These are phyloP conservation scores for Phialemoniopsis sp. DNA, from an alignment of 2,329 filamentous ascomycete species.

Conservation along the genomic window DNA sequence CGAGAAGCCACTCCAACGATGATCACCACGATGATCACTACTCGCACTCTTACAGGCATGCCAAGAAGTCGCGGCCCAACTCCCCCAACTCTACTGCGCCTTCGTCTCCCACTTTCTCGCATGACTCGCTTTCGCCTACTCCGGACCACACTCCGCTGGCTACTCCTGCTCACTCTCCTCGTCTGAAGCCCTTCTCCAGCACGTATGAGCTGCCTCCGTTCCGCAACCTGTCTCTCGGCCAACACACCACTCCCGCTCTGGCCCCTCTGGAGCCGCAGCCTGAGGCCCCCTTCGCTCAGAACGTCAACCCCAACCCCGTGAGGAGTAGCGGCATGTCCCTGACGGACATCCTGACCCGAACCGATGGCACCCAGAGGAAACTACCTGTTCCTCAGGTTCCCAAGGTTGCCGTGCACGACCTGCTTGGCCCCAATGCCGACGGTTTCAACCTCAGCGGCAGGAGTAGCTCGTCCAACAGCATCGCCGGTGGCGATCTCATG, in stretches of 20 bases:
- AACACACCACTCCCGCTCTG: constrained; percentile 50
- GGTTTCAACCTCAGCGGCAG: constrained; percentile 69
- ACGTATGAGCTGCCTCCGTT: constrained; percentile 81
- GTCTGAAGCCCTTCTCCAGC: constrained; percentile 74
- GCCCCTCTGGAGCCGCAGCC: constrained; percentile 56
- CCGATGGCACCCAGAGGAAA: constrained; percentile 85
- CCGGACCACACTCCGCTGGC: constrained; percentile 98
- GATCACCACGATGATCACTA: constrained; percentile 77
- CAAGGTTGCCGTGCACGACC: constrained; percentile 82
- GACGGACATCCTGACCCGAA: constrained; percentile 86
- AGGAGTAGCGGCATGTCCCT: constrained; percentile 65
- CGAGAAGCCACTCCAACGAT: constrained; percentile 78
- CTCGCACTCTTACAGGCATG: constrained; percentile 59
- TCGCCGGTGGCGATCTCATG: constrained; percentile 67
- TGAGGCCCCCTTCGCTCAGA: constrained; percentile 32
- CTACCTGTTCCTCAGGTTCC: constrained; percentile 82
- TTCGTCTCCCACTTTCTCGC: constrained; percentile 92
- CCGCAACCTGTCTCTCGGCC: constrained; percentile 55
- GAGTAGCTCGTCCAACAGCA: constrained; percentile 73
- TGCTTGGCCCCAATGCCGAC: constrained; percentile 59
- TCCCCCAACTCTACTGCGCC: constrained; percentile 95
- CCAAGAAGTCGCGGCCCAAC: constrained; percentile 87
- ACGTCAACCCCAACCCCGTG: constrained; percentile 39
- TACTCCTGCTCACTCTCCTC: constrained; percentile 91
- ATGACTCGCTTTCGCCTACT: constrained; percentile 91